phyloP scores from a whole-genome alignment of 208 protist species.

The Tritrichomonas musculus region DNA sequence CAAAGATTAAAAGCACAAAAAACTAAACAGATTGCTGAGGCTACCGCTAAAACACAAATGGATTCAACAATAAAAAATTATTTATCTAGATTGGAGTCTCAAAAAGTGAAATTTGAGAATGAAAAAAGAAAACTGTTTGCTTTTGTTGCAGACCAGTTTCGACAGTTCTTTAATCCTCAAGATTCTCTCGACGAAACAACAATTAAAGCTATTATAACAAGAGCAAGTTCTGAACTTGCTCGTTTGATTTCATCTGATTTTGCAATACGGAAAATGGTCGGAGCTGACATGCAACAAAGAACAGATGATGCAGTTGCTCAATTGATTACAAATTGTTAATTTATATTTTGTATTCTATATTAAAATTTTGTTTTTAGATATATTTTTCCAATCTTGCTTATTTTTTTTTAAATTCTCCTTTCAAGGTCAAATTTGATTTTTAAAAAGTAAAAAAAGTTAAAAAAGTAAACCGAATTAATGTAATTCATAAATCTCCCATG shows the following conservation, averaged over 20 bases:
- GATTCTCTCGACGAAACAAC: neutral
- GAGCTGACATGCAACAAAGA: neutral
- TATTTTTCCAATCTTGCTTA: too few relatives aligned
- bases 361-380: neutral
- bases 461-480: too few relatives aligned
- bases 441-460: too few relatives aligned
- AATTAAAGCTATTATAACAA: neutral
- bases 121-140: neutral
- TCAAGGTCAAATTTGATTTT: too few relatives aligned
- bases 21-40: neutral
- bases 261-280: neutral
- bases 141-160: neutral
- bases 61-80: neutral
- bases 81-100: neutral
- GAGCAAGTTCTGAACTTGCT: neutral
- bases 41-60: neutral
- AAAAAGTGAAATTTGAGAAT: too few relatives aligned
- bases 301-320: slow-evolving; percentile 22
- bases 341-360: neutral
- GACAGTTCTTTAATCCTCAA: neutral
- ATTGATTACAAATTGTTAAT: neutral
- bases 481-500: too few relatives aligned
- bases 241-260: neutral
- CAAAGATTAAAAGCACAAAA: neutral
- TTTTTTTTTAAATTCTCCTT: too few relatives aligned